A percentile compares a stretch with the other conserved stretches of the same genome.
Evolutionary conservation across 2,329 filamentous ascomycete genomes (phyloP).

Genomic region (Cadophora malorum): DNA sequence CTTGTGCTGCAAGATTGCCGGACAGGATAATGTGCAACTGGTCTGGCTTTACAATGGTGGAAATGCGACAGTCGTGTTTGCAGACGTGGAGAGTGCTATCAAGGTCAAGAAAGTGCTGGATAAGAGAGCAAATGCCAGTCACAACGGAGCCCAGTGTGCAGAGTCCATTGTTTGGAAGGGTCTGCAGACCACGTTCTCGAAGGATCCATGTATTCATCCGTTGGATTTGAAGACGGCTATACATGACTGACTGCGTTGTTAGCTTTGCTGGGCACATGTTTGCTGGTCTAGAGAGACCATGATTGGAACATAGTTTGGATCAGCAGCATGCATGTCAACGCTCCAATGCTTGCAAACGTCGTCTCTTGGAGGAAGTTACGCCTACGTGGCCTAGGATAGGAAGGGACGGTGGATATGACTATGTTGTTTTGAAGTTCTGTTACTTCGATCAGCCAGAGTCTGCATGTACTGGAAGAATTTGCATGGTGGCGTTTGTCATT

Average conservation of each 20-base stretch:
- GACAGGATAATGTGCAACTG: constrained; percentile 38
- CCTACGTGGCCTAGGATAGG: neutral
- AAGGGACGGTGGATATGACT: neutral
- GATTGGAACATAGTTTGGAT: neutral
- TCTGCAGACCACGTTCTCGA: constrained; percentile 39
- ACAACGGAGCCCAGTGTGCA: constrained; percentile 17
- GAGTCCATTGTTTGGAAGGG: constrained; percentile 34
- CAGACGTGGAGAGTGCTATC: constrained; percentile 39
- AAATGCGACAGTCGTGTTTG: constrained; percentile 44
- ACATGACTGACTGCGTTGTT: constrained; percentile 14
- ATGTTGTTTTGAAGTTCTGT: neutral
- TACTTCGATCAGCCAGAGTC: neutral
- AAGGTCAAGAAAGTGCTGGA: constrained; percentile 41
- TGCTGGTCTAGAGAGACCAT: neutral
- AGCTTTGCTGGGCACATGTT: neutral
- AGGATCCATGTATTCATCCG: constrained; percentile 39
- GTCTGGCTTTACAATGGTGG: constrained; percentile 44
- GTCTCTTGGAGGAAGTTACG: neutral
- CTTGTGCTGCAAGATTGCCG: constrained; percentile 39
- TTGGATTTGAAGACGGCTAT: constrained; percentile 34
- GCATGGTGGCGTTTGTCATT: neutral
- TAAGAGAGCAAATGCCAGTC: constrained; percentile 23
- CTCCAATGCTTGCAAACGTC: neutral
- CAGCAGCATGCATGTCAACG: neutral
- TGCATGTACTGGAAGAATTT: neutral